Base-by-base conservation (phyloP, 2,329 filamentous ascomycete species). In the Tolypocladium cylindrosporum region DNA sequence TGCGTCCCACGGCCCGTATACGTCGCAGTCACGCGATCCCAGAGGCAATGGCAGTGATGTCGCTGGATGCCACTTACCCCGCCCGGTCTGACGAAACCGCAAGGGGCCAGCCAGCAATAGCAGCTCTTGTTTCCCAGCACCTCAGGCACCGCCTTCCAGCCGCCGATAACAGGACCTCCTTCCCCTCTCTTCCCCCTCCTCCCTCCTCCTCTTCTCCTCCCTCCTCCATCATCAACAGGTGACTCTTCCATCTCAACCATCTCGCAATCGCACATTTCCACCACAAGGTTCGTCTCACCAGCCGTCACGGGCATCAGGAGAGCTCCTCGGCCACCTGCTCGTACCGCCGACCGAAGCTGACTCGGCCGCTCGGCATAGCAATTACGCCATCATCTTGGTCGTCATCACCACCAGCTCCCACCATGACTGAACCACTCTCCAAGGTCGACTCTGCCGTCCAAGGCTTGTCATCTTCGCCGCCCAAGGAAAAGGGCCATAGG, bases 391-490 rank as follows among this genome's bases (percentile, higher is more conserved):
- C 31, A 11, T 21, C 48, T 36, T 21, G 48, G 48, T 14, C 19
- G 36, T 40, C 19, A 50, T 48, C 61, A 60, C 60, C 50, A 60
- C 55, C 55, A 55, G 57, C 14, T 41, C 34, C 51, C 59, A 71
- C 57, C 67, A 75, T 74, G 72, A 67, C 71, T 62, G 72, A 75
- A 73, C 83, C 87, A 68, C 84, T 96, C 72, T 82, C 83, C 76
- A 96, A 95, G 80, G 86, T 96, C 78, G 92, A 97, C 76, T 96
- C 92, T 60, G 91, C 90, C 78, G 85, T 95, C 70, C 86, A 91
- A 71, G 90, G 90, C 74, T 75, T 92, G 67, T 82, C 84, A 64
- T 81, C 83, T 67, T 86, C 86, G 59, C 82, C 88, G 40, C 79
- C 82, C 59, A 83, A 86, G 71, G 86, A 91, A 72, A 83, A 82